Evolutionary conservation across 2,329 filamentous ascomycete genomes (phyloP), one percentile per base, ranked within the genome.

Genomic region (Aspergillus sp.): DNA sequence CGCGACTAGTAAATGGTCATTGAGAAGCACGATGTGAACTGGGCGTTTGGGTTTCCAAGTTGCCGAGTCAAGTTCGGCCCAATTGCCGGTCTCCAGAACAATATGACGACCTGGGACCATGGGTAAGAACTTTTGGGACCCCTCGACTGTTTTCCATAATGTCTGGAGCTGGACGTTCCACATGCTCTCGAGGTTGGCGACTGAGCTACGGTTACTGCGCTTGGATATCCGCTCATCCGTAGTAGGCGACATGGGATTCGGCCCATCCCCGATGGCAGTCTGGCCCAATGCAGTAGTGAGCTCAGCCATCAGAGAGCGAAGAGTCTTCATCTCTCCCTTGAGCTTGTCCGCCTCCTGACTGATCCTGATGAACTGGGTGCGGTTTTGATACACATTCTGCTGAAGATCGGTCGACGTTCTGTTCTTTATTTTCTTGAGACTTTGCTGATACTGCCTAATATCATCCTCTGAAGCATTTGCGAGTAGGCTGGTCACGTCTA

Each of bases 291-390:
- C 91, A 7, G 86, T 83, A 67, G 91, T 98, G 56, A 99, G 83
- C 64, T 99, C 95, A 2, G 91, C 88, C 89, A 99, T 97, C 52
- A 98, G 82, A 63, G 91, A 91, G 45, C 90, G 87, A 33, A 99
- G 84, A 6, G 90, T 90, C 52, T 91, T 86, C 95, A 99, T 98
- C 74, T 99, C 95, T 55, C 87, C 86, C 77, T 98, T 98, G 57
- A 99, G 85, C 78, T 96, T 97, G 76, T 99, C 95, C 2, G 96
- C 95, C 78, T 99, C 95, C 76, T 98, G 97, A 73, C 93, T 97
- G 75, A 99, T 98, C 76, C 96, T 96, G 81, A 99, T 98, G 71
- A 99, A 99, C 70, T 98, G 95, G 0, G 91, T 96, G 49, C 95
- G 87, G 75, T 99, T 99, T 74, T 97, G 93, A 76, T 96, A 93